Base-by-base conservation (phyloP, 345 rosid genomes). In the Camelina hispida region DNA sequence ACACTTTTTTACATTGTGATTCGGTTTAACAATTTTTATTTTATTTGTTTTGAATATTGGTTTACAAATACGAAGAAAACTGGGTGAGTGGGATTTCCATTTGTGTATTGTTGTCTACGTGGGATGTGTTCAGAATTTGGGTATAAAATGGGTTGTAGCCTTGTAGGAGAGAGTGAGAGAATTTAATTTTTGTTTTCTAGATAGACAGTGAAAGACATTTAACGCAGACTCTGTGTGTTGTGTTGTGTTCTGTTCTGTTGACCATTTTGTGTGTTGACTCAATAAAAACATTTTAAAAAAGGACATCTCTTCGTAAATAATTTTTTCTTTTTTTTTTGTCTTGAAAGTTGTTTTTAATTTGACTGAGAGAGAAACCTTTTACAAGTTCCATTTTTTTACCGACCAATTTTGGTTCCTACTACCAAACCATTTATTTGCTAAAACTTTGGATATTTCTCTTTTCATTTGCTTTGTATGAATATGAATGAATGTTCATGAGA, bases 31-130 rank as follows among this genome's bases (percentile, higher is more conserved):
- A 8, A 8, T 37, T 7, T 7, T 9, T 37, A 2, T 37, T 9
- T 40, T 20, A 7, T 37, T 37, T 61, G 22, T 17, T 64, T 14
- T 18, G 6, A 17, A 25, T 54, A 4, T 35, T 35, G 9, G 50
- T 22, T 56, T 56, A 12, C 71, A 61, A 42, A 60, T 9, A 6
- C 15, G 48, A 14, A 44, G 10, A 25, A 48, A 32, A 10, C 12
- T 53, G 53, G 17, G 28, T 80, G 70, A 65, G 66, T 77, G 62
- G 79, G 80, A 77, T 86, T 86, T 71, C 85, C 83, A 37, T 84
- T 74, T 80, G 75, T 74, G 88, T 84, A 73, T 73, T 78, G 50
- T 68, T 82, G 76, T 80, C 73, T 78, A 78, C 80, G 87, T 85
- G 86, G 77, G 79, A 77, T 78, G 64, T 38, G 70, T 78, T 78